phyloP scores from a whole-genome alignment of 2,329 filamentous ascomycete genomes.

The Talaromyces sp. region DNA sequence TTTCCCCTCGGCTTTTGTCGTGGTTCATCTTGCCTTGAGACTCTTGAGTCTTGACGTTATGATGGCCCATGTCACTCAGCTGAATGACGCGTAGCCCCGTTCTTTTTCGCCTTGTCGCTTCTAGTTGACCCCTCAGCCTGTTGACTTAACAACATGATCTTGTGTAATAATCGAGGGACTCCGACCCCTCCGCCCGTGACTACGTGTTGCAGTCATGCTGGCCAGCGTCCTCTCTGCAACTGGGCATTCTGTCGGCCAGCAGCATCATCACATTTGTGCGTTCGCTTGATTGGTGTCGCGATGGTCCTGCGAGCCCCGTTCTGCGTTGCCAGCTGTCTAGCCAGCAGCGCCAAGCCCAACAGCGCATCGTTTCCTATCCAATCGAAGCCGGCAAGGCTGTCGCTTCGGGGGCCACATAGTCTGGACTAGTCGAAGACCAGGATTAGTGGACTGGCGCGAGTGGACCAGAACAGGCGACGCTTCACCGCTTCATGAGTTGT shows the following conservation, averaged over 20 bases:
- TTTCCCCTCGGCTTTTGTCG: background rate
- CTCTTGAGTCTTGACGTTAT: background rate
- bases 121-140: background rate
- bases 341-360: background rate
- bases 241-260: background rate
- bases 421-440: background rate
- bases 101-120: background rate
- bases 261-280: constrained; percentile 8
- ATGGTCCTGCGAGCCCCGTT: background rate
- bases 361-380: background rate
- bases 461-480: background rate
- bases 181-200: background rate
- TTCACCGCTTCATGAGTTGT: background rate
- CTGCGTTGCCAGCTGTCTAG: constrained; percentile 11
- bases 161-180: background rate
- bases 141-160: background rate
- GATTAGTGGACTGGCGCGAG: background rate
- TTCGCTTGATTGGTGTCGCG: constrained; percentile 6
- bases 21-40: background rate
- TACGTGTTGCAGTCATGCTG: background rate
- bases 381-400: background rate
- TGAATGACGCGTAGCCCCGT: background rate
- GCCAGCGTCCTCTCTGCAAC: background rate
- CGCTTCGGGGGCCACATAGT: background rate
- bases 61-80: background rate